phyloP scores from a whole-genome alignment of 2,329 filamentous ascomycete genomes.

The Orbilia quercus region DNA sequence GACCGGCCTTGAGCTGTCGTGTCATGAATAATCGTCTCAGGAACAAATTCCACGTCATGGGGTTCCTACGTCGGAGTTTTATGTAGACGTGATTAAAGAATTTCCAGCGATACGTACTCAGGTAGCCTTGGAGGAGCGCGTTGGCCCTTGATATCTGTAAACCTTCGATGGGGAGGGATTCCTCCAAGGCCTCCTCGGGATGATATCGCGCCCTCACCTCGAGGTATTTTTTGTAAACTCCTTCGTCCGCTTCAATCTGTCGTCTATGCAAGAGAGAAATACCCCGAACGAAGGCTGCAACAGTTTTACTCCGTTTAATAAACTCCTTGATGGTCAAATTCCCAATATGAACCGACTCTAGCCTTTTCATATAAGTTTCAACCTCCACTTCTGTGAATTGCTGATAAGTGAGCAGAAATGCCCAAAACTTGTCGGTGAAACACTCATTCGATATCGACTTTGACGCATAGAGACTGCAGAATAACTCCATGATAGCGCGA shows the following conservation, averaged over 20 bases:
- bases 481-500: constrained; percentile 55
- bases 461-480: constrained; percentile 52
- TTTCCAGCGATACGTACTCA: constrained; percentile 53
- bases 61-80: constrained; percentile 43
- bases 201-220: constrained; percentile 42
- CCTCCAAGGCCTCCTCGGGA: constrained; percentile 44
- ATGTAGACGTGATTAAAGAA: constrained; percentile 55
- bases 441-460: constrained; percentile 38
- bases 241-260: constrained; percentile 25
- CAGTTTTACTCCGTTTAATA: constrained; percentile 38
- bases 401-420: constrained; percentile 51
- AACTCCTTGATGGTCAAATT: constrained; percentile 31
- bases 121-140: constrained; percentile 53
- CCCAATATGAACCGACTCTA: constrained; percentile 41
- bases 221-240: constrained; percentile 41
- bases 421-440: constrained; percentile 59
- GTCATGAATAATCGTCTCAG: constrained; percentile 47
- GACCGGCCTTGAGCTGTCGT: constrained; percentile 35
- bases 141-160: constrained; percentile 43
- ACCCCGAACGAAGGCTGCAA: constrained; percentile 40
- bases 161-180: constrained; percentile 45
- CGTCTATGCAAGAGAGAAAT: constrained; percentile 35
- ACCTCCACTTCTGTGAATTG: constrained; percentile 50
- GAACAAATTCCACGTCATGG: constrained; percentile 46
- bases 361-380: constrained; percentile 53